These are phyloP conservation scores for Tuber microsphaerosporum DNA, from an alignment of 495 filamentous ascomycete genomes.

Conservation along the genomic window DNA sequence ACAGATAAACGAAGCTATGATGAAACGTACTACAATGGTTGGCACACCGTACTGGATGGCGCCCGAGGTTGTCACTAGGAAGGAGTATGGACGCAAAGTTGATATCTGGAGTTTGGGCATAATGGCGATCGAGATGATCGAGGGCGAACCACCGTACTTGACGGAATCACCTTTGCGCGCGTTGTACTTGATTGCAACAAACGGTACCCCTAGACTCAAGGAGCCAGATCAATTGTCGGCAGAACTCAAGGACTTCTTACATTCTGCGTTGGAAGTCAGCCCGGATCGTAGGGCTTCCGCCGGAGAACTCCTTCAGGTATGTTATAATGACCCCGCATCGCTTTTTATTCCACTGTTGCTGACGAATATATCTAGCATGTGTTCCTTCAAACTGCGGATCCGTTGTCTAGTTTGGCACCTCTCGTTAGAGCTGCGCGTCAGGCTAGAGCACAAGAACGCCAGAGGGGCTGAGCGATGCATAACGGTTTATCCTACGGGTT, in stretches of 20 bases:
- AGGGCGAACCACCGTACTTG: constrained; percentile 93
- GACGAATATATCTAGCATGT: constrained; percentile 59
- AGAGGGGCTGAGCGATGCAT: constrained; percentile 26
- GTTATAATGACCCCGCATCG: constrained; percentile 35
- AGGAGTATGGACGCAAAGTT: constrained; percentile 96
- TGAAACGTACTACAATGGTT: constrained; percentile 98
- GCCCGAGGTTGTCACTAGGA: constrained; percentile 90
- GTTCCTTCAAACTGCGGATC: constrained; percentile 73
- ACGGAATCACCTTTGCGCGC: constrained; percentile 91
- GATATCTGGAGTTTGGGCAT: constrained; percentile 98
- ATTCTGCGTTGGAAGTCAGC: constrained; percentile 86
- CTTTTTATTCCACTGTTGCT: constrained; percentile 25
- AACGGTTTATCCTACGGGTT: background rate
- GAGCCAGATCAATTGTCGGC: constrained; percentile 74
- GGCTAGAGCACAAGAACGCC: constrained; percentile 75
- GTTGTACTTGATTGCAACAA: constrained; percentile 92
- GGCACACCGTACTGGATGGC: constrained; percentile 99
- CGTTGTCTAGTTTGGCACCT: constrained; percentile 67
- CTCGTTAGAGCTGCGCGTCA: constrained; percentile 78
- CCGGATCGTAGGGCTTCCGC: constrained; percentile 93
- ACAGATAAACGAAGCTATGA: constrained; percentile 93
- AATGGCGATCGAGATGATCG: constrained; percentile 99
- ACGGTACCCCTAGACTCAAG: constrained; percentile 91
- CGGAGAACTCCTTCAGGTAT: constrained; percentile 81
- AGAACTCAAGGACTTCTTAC: constrained; percentile 81